Evolutionary conservation across 2,329 filamentous ascomycete species (phyloP), one percentile per base, ranked within the genome.

Genomic region (Xylariomycetidae sp.): DNA sequence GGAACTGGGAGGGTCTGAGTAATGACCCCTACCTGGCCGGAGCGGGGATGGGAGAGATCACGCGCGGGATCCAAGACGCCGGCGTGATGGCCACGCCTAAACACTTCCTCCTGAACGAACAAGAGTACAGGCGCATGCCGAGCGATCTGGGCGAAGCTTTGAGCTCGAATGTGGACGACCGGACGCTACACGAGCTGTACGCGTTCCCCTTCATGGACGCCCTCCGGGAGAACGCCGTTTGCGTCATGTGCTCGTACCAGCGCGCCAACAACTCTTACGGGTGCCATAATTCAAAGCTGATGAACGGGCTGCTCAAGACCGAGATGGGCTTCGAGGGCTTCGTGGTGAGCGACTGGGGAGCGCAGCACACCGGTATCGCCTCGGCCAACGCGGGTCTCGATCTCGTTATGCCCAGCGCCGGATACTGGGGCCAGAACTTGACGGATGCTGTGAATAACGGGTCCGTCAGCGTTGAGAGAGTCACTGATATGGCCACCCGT

Each of bases 1-100:
- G 88, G 34, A 90, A 89, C 45, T 95, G 88, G 87, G 88, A 94
- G 57, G 86, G 85, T 0, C 94, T 94, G 48, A 85, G 86, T 1
- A 67, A 83, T 0, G 88, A 94, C 51, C 88, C 88, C 0, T 87
- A 90, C 27, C 67, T 94, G 0, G 84, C 89, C 54, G 88, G 82
- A 11, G 67, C 89, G 26, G 85, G 82, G 6, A 81, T 83, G 4
- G 81, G 80, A 3, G 69, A 85, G 58, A 89, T 84, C 0, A 83
- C 94, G 50, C 74, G 69, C 30, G 88, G 85, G 2, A 72, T 73
- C 19, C 70, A 74, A 49, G 63, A 61, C 22, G 58, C 71, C 44
- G 66, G 67, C 4, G 62, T 74, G 38, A 73, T 74, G 65, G 70
- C 70, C 3, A 72, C 69, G 6, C 62, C 72, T 42, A 74, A 74